A percentile compares a stretch with the other conserved stretches of the same genome.
phyloP scores from a whole-genome alignment of 306 rosid species.

The Cucurbita ficifolia region DNA sequence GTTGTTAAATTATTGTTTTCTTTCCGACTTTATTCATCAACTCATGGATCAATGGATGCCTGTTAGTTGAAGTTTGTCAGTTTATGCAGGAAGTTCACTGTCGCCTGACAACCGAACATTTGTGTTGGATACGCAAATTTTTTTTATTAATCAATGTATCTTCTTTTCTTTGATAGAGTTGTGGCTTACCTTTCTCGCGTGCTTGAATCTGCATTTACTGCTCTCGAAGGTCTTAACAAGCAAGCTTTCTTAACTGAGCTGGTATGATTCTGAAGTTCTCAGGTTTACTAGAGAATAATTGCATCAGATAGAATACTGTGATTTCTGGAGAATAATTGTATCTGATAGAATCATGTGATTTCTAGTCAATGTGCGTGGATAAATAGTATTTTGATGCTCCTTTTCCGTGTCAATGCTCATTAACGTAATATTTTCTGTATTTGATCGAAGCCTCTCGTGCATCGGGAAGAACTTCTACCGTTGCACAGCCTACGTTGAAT shows the following conservation, averaged over 20 bases:
- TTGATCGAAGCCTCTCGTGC: neutral
- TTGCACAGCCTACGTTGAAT: neutral
- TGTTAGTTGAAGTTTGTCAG: neutral
- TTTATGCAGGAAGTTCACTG: neutral
- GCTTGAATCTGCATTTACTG: slow-evolving; percentile 87
- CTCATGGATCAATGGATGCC: neutral
- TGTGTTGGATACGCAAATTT: neutral
- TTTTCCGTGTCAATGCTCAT: neutral
- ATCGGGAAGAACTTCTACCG: neutral
- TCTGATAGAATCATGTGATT: neutral
- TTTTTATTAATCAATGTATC: slow-evolving; percentile 13
- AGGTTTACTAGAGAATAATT: neutral
- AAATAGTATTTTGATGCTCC: neutral
- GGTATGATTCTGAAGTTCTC: slow-evolving; percentile 26
- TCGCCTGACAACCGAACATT: neutral
- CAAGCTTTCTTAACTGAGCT: slow-evolving; percentile 91
- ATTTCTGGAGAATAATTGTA: neutral
- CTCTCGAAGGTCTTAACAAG: slow-evolving; percentile 91
- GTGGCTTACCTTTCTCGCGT: slow-evolving; percentile 97
- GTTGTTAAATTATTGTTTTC: neutral
- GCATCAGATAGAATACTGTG: neutral
- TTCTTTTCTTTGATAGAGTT: slow-evolving; percentile 44
- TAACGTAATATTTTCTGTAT: neutral
- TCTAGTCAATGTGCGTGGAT: neutral
- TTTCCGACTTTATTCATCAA: neutral